Conservation (phyloP, 1,284 basidiomycete species). For the Ustilago trichophora region DNA sequence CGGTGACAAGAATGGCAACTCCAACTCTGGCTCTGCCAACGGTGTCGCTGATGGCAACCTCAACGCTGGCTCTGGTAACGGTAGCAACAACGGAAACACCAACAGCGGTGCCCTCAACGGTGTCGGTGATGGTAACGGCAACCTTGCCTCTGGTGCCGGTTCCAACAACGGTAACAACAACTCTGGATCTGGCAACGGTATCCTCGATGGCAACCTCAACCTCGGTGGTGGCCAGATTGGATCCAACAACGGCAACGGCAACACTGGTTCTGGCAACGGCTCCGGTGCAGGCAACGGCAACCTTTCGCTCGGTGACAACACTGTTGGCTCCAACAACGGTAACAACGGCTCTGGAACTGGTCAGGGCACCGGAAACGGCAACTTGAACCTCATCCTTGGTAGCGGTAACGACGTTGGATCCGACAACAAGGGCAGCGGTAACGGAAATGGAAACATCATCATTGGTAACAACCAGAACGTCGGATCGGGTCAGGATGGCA, state of each 20-base stretch:
- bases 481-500: conserved; percentile 6
- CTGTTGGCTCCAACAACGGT: conserved; percentile 5
- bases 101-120: conserved; percentile 24
- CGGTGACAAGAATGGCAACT: conserved; percentile 21
- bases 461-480: conserved; percentile 31
- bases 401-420: conserved; percentile 18
- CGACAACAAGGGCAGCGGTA: conserved; percentile 13
- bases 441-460: conserved; percentile 36
- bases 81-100: conserved; percentile 21
- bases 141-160: conserved; percentile 16
- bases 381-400: conserved; percentile 16
- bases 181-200: conserved; percentile 14
- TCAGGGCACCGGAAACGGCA: conserved; percentile 12
- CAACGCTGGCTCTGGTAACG: conserved; percentile 24
- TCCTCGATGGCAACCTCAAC: conserved; percentile 22
- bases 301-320: conserved; percentile 7
- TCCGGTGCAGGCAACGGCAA: conserved; percentile 18
- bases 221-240: conserved; percentile 4
- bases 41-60: conserved; percentile 22
- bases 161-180: conserved; percentile 20
- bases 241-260: conserved; percentile 21
- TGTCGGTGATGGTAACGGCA: conserved; percentile 22
- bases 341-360: neutral
- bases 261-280: conserved; percentile 10
- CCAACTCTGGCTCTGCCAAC: conserved; percentile 18